A percentile compares a stretch with the other conserved stretches of the same genome.
These are phyloP conservation scores for Mycena floridula DNA, from an alignment of 768 basidiomycete species.

Conservation along the genomic window DNA sequence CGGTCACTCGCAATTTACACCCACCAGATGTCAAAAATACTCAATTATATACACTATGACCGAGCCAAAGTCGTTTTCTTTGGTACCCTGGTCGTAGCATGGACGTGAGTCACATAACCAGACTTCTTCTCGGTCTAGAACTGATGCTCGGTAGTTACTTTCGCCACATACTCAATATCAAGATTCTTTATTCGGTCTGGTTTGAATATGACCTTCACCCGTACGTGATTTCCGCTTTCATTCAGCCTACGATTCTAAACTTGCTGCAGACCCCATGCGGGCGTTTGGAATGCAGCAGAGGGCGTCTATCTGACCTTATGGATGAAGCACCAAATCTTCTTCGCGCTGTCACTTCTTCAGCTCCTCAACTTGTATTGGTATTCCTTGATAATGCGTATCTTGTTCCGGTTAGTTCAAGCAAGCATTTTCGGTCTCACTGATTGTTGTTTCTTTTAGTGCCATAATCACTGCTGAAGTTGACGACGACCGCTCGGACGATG, in stretches of 20 bases:
- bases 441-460: conserved; percentile 26
- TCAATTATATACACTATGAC: conserved; percentile 80
- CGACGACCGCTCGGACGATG: conserved; percentile 67
- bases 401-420: conserved; percentile 11
- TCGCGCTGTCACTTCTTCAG: conserved; percentile 53
- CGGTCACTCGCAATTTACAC: background rate
- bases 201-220: conserved; percentile 69
- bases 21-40: conserved; percentile 71
- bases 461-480: conserved; percentile 27
- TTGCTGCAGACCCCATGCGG: background rate
- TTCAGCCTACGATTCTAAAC: too few relatives aligned
- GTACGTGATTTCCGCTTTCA: conserved; percentile 34
- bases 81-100: conserved; percentile 57
- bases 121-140: background rate
- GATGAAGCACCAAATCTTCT: conserved; percentile 65
- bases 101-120: conserved; percentile 61
- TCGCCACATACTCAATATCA: conserved; percentile 86
- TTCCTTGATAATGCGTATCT: conserved; percentile 56
- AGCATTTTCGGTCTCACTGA: background rate
- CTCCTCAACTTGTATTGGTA: conserved; percentile 76
- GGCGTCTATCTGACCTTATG: conserved; percentile 56
- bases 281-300: conserved; percentile 34
- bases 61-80: conserved; percentile 59
- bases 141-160: conserved; percentile 57
- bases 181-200: conserved; percentile 87